Evolutionary conservation across 306 rosid species (phyloP), one percentile per base, ranked within the genome.

Genomic region (Castanea mollissima): DNA sequence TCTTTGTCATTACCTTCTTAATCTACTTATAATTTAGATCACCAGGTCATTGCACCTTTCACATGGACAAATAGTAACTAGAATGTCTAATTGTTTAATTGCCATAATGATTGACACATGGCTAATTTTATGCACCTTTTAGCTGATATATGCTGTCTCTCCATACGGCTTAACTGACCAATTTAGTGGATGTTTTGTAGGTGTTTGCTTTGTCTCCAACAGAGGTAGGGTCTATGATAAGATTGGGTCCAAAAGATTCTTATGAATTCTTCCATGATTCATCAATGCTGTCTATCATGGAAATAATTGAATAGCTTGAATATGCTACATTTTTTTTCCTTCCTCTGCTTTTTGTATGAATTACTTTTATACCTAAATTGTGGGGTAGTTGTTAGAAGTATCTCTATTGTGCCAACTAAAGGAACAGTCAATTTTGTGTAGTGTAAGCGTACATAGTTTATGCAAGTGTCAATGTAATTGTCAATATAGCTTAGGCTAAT

Each of bases 231-330:
- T 87, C 97, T 88, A 78, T 94, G 85, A 90, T 94, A 80, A 86
- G 89, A 85, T 83, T 92, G 89, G 97, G 95, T 57, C 83, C 92
- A 73, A 83, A 80, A 55, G 99, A 91, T 77, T 87, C 97, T n/a
- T 91, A 94, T 80, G 99, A 94, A 84, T 87, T 94, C 76, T 92
- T 92, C 79, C 99, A 92, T 73, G 99, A 94, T 69, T 97, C 99
- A 71, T 88, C 95, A 49, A 92, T 94, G 93, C 70, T 79, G 80
- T 86, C 12, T 75, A 70, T 34, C 21, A 55, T 69, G 44, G 34
- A 59, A 29, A 31, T 46, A 21, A 38, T 27, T 34, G 14, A 5
- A 18, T 7, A 2, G 2, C 71, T 32, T 67, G 10, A 31, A 2
- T 16, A 16, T 65, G 49, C 23, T 35, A 34, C 41, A 16, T 18